These are phyloP conservation scores for Xerocomus brunneocitrinus DNA, from an alignment of 768 basidiomycete species.

Conservation along the genomic window DNA sequence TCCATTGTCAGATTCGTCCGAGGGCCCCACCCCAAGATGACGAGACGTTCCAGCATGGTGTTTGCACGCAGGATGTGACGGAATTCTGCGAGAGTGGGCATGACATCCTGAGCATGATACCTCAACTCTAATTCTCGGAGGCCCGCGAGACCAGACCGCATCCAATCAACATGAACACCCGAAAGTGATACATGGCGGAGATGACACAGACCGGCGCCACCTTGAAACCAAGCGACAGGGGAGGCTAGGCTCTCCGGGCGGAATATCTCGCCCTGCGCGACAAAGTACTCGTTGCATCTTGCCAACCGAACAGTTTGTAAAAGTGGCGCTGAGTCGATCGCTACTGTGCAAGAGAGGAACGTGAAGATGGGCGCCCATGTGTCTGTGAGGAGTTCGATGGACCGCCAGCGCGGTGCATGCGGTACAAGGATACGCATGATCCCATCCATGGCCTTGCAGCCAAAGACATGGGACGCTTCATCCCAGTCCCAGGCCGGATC, in stretches of 20 bases:
- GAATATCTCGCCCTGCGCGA: slow-evolving; percentile 41
- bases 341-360: slow-evolving; percentile 41
- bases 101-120: slow-evolving; percentile 54
- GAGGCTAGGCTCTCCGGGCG: slow-evolving; percentile 36
- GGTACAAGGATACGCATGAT: slow-evolving; percentile 43
- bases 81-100: slow-evolving; percentile 49
- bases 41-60: slow-evolving; percentile 36
- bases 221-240: slow-evolving; percentile 41
- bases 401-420: slow-evolving; percentile 44
- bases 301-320: slow-evolving; percentile 43
- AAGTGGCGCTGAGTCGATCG: slow-evolving; percentile 31
- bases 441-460: slow-evolving; percentile 39
- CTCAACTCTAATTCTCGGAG: slow-evolving; percentile 48
- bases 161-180: slow-evolving; percentile 59
- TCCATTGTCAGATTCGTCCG: slow-evolving; percentile 18
- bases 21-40: slow-evolving; percentile 54
- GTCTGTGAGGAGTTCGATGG: slow-evolving; percentile 49
- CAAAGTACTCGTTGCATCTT: slow-evolving; percentile 58
- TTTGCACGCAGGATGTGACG: slow-evolving; percentile 38
- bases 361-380: slow-evolving; percentile 57
- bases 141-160: slow-evolving; percentile 34
- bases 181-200: slow-evolving; percentile 44
- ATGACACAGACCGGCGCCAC: slow-evolving; percentile 27
- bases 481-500: slow-evolving; percentile 56
- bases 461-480: slow-evolving; percentile 40